Percentiles rank a stretch among this genome's conserved stretches.
These are phyloP conservation scores for Wickerhamomyces rabaulensis DNA, from an alignment of 805 yeast species.

Conservation along the genomic window DNA sequence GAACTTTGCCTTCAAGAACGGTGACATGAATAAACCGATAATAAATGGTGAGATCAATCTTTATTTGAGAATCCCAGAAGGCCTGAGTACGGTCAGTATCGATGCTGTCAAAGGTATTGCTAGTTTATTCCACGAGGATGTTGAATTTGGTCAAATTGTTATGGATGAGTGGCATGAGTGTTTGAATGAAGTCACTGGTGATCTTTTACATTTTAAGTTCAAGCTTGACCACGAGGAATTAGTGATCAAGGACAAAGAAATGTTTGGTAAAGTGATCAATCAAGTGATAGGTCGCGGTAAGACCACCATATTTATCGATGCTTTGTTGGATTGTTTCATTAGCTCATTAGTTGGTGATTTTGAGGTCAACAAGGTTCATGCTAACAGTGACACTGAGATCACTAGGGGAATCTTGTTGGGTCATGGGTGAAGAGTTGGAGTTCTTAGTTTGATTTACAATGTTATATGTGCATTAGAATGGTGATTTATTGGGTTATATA, in stretches of 20 bases:
- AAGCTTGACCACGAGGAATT: conserved; percentile 38
- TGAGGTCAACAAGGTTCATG: conserved; percentile 24
- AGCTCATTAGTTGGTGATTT: conserved; percentile 29
- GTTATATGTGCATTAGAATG: no score
- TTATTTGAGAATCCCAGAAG: conserved; percentile 26
- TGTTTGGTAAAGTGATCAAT: conserved; percentile 38
- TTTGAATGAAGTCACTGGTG: conserved; percentile 23
- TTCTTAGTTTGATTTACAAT: background rate
- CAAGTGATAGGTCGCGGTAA: conserved; percentile 37
- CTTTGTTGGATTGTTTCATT: conserved; percentile 32
- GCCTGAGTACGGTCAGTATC: conserved; percentile 26
- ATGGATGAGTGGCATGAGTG: conserved; percentile 42
- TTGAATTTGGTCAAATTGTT: conserved; percentile 39
- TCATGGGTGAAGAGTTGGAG: background rate
- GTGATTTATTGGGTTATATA: no score
- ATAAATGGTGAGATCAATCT: conserved; percentile 35
- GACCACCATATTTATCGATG: conserved; percentile 30
- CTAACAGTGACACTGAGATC: conserved; percentile 24
- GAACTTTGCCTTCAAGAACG: conserved; percentile 28
- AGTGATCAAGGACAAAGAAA: conserved; percentile 34
- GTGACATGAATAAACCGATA: conserved; percentile 28
- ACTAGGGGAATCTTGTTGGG: conserved; percentile 1
- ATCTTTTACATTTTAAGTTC: conserved; percentile 31
- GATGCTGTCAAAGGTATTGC: conserved; percentile 37
- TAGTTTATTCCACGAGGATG: conserved; percentile 32